These are phyloP conservation scores for Thelephora terrestris DNA, from an alignment of 1,284 basidiomycete species.

Conservation along the genomic window DNA sequence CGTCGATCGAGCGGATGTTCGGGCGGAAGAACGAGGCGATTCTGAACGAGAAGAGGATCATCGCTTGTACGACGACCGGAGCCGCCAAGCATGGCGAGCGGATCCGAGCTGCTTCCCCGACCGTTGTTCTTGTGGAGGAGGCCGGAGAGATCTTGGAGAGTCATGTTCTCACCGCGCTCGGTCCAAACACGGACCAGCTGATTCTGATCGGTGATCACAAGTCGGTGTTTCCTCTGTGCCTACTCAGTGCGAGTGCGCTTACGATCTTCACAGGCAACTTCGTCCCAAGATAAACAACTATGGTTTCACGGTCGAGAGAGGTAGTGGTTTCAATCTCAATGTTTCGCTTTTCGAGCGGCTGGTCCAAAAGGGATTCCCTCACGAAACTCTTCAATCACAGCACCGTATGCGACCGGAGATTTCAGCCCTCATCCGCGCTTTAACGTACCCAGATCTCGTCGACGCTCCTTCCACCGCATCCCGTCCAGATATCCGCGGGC, in stretches of 20 bases:
- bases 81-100: constrained; percentile 40
- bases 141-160: constrained; percentile 73
- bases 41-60: constrained; percentile 42
- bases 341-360: constrained; percentile 56
- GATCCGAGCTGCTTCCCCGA: constrained; percentile 23
- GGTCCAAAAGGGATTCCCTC: constrained; percentile 51
- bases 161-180: constrained; percentile 52
- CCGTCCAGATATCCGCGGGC: constrained; percentile 41
- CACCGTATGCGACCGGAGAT: constrained; percentile 68
- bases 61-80: constrained; percentile 68
- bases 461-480: constrained; percentile 40
- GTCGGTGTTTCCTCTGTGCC: constrained; percentile 22
- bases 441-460: constrained; percentile 54
- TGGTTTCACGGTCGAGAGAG: constrained; percentile 50
- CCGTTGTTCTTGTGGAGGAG: constrained; percentile 32
- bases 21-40: constrained; percentile 32
- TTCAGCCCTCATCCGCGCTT: constrained; percentile 40
- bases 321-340: constrained; percentile 54
- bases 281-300: constrained; percentile 62
- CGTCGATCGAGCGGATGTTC: constrained; percentile 28
- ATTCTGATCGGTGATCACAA: constrained; percentile 30
- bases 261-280: constrained; percentile 37
- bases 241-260: not conserved
- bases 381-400: constrained; percentile 42
- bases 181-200: constrained; percentile 27